Conservation (phyloP, 139 green algal genomes). For the Chlorokybus atmophyticus region DNA sequence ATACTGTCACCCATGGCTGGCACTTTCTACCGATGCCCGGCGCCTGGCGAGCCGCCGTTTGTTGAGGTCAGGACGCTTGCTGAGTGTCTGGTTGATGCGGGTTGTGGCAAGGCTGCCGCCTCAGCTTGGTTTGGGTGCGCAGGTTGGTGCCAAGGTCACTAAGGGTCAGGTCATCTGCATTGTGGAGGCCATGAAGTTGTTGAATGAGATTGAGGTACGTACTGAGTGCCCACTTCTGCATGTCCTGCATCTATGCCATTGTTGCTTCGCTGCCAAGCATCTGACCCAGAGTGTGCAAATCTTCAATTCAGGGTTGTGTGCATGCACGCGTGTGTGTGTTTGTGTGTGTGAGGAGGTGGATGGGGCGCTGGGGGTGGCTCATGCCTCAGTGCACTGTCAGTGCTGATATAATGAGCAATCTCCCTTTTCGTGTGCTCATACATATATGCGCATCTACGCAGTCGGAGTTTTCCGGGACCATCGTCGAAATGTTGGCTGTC, state of each 20-base stretch:
- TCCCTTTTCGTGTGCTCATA: not conserved
- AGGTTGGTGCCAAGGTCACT: constrained; percentile 72
- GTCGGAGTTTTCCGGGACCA: constrained; percentile 58
- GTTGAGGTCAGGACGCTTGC: constrained; percentile 39
- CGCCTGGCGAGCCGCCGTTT: constrained; percentile 81
- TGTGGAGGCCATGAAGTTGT: constrained; percentile 97
- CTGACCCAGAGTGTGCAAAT: constrained; percentile 4
- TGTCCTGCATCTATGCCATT: not conserved
- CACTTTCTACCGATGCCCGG: constrained; percentile 60
- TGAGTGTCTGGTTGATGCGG: not conserved
- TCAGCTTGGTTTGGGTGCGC: constrained; percentile 1
- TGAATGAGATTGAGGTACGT: constrained; percentile 91
- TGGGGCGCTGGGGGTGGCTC: constrained; percentile 2
- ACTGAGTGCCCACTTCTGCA: not conserved
- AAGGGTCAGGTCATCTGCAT: constrained; percentile 91
- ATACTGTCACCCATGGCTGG: constrained; percentile 51
- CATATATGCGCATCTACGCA: constrained; percentile 28
- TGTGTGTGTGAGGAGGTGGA: constrained; percentile 4
- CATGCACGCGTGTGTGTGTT: not conserved
- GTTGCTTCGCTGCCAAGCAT: not conserved
- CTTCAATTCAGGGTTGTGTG: not conserved
- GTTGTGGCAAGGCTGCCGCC: not conserved
- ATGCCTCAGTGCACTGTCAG: constrained; percentile 2
- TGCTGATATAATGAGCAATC: constrained; percentile 3
- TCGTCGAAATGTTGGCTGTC: constrained; percentile 60